Evolutionary conservation across 371 early-diverging fungal species (phyloP).

Genomic region (Mortierella polycephala): DNA sequence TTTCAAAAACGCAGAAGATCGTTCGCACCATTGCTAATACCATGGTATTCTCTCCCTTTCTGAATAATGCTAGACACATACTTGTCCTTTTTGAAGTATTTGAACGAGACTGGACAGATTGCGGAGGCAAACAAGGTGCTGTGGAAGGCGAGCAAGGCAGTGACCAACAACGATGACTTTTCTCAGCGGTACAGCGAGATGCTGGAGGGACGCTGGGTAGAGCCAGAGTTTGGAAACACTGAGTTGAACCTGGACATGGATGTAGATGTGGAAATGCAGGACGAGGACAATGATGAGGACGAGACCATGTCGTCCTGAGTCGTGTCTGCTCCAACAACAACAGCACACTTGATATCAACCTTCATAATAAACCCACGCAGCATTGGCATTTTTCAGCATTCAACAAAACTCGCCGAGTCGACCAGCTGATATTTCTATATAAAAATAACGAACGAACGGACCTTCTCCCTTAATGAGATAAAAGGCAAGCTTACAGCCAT

Average conservation of each 20-base stretch:
- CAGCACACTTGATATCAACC: too few relatives aligned
- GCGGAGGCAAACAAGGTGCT: slow-evolving; percentile 64
- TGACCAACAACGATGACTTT: slow-evolving; percentile 66
- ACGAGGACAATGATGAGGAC: not conserved
- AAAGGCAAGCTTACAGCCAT: too few relatives aligned
- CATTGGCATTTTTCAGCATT: slow-evolving; percentile 12
- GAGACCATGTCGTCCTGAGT: slow-evolving; percentile 18
- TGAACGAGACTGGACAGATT: slow-evolving; percentile 63
- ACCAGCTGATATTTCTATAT: too few relatives aligned
- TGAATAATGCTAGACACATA: slow-evolving; percentile 59
- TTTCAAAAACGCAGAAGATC: not conserved
- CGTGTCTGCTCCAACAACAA: too few relatives aligned
- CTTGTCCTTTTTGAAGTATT: slow-evolving; percentile 69
- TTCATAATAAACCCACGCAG: not conserved
- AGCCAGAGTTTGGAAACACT: slow-evolving; percentile 24
- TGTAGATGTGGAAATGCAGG: slow-evolving; percentile 16
- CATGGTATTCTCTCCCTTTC: not conserved
- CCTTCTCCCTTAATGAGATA: too few relatives aligned
- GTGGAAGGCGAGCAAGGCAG: slow-evolving; percentile 72
- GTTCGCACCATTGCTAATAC: not conserved
- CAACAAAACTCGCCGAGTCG: too few relatives aligned
- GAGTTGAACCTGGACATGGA: slow-evolving; percentile 36
- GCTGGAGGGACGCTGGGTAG: slow-evolving; percentile 43
- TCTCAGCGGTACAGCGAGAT: slow-evolving; percentile 54
- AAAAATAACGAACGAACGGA: too few relatives aligned